Evolutionary conservation across 1,139 yeast species (phyloP).

Genomic region (Debaryomyces psychrophilus): DNA sequence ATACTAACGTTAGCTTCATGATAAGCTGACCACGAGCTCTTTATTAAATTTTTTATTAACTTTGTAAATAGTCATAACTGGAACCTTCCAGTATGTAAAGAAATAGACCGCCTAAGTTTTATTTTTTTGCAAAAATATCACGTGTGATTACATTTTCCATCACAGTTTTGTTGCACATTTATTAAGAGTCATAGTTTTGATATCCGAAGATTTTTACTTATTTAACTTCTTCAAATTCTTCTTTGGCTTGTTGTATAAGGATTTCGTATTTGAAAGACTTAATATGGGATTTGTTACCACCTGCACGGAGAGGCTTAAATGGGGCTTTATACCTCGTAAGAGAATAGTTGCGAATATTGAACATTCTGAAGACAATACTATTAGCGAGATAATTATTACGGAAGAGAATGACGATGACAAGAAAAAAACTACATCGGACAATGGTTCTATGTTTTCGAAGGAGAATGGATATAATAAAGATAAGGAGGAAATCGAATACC

Average conservation of each 20-base stretch:
- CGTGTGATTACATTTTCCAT: conserved; percentile 3
- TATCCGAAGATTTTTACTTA: no score
- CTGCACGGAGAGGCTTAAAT: conserved; percentile 26
- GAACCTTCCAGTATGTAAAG: not conserved
- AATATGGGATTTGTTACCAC: not conserved
- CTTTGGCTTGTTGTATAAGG: not conserved
- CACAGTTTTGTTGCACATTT: not conserved
- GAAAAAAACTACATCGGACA: conserved; percentile 9
- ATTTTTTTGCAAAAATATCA: not conserved
- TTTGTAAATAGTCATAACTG: not conserved
- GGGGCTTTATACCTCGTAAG: conserved; percentile 52
- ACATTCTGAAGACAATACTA: conserved; percentile 11
- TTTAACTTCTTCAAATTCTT: no score
- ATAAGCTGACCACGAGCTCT: conserved; percentile 33
- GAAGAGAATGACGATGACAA: conserved; percentile 16
- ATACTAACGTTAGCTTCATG: conserved; percentile 76
- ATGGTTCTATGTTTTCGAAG: not conserved
- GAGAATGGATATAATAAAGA: not conserved
- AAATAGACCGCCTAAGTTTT: not conserved
- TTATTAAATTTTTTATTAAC: not conserved
- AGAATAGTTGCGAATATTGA: conserved; percentile 47
- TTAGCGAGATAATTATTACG: not conserved
- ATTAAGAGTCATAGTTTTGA: not conserved
- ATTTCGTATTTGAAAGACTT: not conserved
- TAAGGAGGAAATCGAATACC: conserved; percentile 40